Conservation (phyloP, 2,329 filamentous ascomycete genomes). For the Sporothrix curviconia region DNA sequence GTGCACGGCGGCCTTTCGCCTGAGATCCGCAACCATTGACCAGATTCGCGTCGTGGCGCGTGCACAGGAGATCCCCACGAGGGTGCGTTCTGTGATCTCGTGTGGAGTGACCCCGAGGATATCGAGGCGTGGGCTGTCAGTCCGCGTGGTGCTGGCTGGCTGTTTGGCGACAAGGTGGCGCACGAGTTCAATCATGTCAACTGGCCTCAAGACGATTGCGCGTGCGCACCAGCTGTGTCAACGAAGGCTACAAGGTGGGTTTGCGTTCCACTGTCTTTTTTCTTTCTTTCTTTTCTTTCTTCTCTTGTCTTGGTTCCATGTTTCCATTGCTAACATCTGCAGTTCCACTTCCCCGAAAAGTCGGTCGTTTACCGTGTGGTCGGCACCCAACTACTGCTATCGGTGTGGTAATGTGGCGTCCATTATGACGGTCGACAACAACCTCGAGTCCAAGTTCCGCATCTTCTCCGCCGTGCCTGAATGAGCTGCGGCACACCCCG, state of each 20-base stretch:
- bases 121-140: conserved; percentile 94
- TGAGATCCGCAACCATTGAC: conserved; percentile 92
- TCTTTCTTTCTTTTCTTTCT: no score
- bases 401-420: conserved; percentile 94
- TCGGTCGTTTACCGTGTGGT: conserved; percentile 98
- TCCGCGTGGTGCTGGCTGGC: conserved; percentile 91
- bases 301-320: no score
- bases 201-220: conserved; percentile 86
- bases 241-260: conserved; percentile 78
- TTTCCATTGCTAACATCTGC: background rate
- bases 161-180: conserved; percentile 95
- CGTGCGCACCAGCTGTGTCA: conserved; percentile 97
- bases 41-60: conserved; percentile 98
- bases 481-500: conserved; percentile 71
- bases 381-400: conserved; percentile 92
- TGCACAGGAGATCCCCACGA: conserved; percentile 98
- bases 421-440: conserved; percentile 84
- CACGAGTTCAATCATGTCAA: conserved; percentile 98
- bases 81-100: conserved; percentile 94
- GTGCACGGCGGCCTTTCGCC: conserved; percentile 88
- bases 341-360: conserved; percentile 89
- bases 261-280: background rate
- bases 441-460: conserved; percentile 83
- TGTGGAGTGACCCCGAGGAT: conserved; percentile 97
- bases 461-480: conserved; percentile 89